Percentiles rank a stretch among this genome's conserved stretches.
Conservation (phyloP, 2,329 filamentous ascomycete species). For the Neoscytalidium dimidiatum region DNA sequence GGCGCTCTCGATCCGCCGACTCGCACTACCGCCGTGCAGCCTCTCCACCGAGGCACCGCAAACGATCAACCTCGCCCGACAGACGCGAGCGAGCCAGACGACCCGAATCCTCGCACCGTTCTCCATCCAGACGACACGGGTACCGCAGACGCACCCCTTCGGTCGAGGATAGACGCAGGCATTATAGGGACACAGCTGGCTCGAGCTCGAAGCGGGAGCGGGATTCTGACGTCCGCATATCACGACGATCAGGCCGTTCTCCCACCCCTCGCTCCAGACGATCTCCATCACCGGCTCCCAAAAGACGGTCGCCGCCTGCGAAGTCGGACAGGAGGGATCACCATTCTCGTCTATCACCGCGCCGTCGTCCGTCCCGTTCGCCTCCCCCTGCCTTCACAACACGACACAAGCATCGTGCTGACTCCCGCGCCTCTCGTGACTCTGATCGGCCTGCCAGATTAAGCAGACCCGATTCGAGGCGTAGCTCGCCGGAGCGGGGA, state of each 20-base stretch:
- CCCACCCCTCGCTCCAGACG: slow-evolving; percentile 33
- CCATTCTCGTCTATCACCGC: slow-evolving; percentile 29
- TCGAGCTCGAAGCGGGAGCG: slow-evolving; percentile 14
- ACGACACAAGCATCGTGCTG: slow-evolving; percentile 22
- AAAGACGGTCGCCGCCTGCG: slow-evolving; percentile 29
- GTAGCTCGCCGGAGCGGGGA: slow-evolving; percentile 30
- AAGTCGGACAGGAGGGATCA: slow-evolving; percentile 27
- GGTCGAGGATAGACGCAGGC: slow-evolving; percentile 25
- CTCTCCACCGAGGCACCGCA: slow-evolving; percentile 32
- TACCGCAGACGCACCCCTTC: slow-evolving; percentile 29
- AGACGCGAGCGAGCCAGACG: slow-evolving; percentile 29
- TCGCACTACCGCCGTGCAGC: slow-evolving; percentile 37
- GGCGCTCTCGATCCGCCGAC: slow-evolving; percentile 44
- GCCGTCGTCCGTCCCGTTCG: slow-evolving; percentile 31
- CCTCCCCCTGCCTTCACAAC: slow-evolving; percentile 26
- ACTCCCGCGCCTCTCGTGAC: slow-evolving; percentile 26
- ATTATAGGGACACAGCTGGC: slow-evolving; percentile 5
- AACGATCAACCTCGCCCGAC: slow-evolving; percentile 35
- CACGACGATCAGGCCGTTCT: slow-evolving; percentile 31
- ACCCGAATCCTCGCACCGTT: slow-evolving; percentile 31
- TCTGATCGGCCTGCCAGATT: slow-evolving; percentile 22
- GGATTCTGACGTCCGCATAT: slow-evolving; percentile 26
- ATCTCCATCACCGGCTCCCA: slow-evolving; percentile 28
- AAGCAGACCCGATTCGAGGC: slow-evolving; percentile 27
- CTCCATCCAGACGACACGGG: slow-evolving; percentile 33